phyloP scores from a whole-genome alignment of 1,284 basidiomycete species.

The Cronartium quercuum region DNA sequence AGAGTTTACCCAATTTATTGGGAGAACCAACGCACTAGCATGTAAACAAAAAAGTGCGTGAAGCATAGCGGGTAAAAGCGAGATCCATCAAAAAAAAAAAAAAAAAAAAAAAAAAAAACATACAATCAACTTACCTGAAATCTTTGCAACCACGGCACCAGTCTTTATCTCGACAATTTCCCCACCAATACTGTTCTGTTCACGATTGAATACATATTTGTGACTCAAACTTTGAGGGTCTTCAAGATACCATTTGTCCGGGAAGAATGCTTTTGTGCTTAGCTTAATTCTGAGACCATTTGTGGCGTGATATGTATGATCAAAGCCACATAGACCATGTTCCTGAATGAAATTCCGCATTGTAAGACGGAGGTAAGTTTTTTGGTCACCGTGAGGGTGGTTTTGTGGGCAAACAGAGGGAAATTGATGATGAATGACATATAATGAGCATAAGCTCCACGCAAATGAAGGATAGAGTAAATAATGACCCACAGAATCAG shows the following conservation, averaged over 20 bases:
- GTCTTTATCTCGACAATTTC: not conserved
- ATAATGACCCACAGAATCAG: not conserved
- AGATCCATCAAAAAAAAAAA: no score
- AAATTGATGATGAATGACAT: not conserved
- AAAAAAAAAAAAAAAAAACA: not conserved
- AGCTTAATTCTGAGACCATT: not conserved
- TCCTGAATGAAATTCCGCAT: not conserved
- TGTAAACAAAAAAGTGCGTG: no score
- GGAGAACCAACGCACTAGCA: no score
- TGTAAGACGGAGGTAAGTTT: no score
- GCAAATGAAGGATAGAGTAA: not conserved
- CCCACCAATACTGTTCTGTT: not conserved
- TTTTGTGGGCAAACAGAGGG: no score
- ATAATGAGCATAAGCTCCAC: not conserved
- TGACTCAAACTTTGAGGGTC: not conserved
- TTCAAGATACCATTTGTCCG: not conserved
- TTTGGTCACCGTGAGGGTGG: no score
- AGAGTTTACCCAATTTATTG: no score
- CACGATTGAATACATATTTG: not conserved
- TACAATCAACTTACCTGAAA: not conserved
- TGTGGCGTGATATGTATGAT: not conserved
- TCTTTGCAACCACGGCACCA: not conserved
- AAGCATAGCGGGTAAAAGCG: no score
- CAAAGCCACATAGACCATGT: not conserved
- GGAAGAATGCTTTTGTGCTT: not conserved